phyloP scores from a whole-genome alignment of 345 rosid species.

The Pistacia integerrima region DNA sequence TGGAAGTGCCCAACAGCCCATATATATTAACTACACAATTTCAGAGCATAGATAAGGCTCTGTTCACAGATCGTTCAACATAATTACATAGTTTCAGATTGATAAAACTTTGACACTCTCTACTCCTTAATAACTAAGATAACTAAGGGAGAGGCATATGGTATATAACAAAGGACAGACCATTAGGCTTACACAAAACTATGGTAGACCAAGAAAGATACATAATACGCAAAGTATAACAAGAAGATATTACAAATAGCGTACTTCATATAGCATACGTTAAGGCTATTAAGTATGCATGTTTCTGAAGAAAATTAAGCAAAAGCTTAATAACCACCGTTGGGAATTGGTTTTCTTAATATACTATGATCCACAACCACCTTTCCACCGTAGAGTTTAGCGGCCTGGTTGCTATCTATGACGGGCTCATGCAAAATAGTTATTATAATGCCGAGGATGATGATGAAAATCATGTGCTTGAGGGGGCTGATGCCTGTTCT shows the following conservation, averaged over 20 bases:
- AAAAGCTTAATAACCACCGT: too few species aligned
- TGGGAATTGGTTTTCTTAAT: not conserved
- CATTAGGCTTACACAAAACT: too few species aligned
- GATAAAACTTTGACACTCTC: not conserved
- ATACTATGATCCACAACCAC: not conserved
- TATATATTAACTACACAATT: too few species aligned
- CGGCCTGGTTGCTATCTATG: slow-evolving; percentile 9
- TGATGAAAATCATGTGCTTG: too few species aligned
- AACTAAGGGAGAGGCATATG: not conserved
- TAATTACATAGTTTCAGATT: too few species aligned
- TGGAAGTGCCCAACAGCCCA: too few species aligned
- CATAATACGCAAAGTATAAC: too few species aligned
- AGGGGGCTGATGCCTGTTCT: too few species aligned
- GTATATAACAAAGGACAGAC: not conserved
- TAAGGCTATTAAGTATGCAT: not conserved
- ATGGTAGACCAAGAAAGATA: too few species aligned
- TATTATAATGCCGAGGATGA: not conserved
- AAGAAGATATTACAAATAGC: not conserved
- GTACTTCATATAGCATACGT: too few species aligned
- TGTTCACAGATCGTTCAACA: too few species aligned
- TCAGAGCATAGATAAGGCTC: too few species aligned
- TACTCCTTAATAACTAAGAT: not conserved
- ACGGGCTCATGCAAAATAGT: slow-evolving; percentile 7
- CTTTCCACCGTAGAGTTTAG: not conserved
- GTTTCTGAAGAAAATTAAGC: not conserved